phyloP scores from a whole-genome alignment of 306 rosid species.

The Cucumis melo region DNA sequence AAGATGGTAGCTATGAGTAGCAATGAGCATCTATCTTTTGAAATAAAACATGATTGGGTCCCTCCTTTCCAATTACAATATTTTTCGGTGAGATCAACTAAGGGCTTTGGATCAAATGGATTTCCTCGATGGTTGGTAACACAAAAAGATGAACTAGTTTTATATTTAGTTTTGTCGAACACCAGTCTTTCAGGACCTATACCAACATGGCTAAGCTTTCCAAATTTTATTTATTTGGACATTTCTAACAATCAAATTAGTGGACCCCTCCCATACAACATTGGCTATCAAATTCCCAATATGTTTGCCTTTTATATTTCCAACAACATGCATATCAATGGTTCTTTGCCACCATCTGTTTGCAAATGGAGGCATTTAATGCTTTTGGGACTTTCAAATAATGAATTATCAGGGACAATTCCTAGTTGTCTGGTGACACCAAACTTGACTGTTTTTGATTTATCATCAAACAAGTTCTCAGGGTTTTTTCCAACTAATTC shows the following conservation, averaged over 20 bases:
- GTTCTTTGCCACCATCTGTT: not conserved
- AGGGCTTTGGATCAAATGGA: not conserved
- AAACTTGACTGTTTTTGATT: not conserved
- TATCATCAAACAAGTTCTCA: not conserved
- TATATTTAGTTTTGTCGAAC: not conserved
- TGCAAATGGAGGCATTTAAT: not conserved
- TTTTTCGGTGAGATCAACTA: not conserved
- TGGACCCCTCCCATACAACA: not conserved
- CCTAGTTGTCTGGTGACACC: not conserved
- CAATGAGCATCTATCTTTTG: not conserved
- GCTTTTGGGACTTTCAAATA: not conserved
- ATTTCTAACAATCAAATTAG: conserved; percentile 4
- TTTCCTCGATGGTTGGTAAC: not conserved
- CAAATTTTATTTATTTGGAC: not conserved
- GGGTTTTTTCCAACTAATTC: not conserved
- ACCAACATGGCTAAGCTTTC: not conserved
- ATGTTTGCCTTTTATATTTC: not conserved
- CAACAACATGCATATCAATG: not conserved
- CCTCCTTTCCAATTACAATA: not conserved
- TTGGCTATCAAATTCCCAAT: not conserved
- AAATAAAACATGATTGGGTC: not conserved
- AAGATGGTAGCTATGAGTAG: not conserved
- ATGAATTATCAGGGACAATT: not conserved
- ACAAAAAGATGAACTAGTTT: not conserved
- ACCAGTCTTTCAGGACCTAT: not conserved